A percentile compares a stretch with the other conserved stretches of the same genome.
phyloP scores from a whole-genome alignment of 305 asterid genomes.

The Lippia alba region DNA sequence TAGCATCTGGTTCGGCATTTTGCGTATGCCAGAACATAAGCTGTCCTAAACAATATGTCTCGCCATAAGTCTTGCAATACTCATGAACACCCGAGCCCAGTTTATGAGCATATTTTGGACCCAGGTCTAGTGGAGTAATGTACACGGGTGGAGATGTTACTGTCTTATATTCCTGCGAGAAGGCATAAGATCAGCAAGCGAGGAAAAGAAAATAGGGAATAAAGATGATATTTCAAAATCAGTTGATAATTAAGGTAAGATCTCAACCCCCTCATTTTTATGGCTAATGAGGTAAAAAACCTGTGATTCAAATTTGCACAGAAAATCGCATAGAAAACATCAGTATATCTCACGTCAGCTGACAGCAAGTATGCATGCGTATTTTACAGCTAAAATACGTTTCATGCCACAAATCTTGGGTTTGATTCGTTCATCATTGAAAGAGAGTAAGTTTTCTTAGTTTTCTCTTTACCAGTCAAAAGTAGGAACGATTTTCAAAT shows the following conservation, averaged over 20 bases:
- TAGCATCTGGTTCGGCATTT: conserved; percentile 81
- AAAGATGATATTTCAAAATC: conserved; percentile 7
- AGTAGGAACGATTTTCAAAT: too few relatives aligned
- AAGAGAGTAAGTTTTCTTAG: too few relatives aligned
- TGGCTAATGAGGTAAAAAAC: too few relatives aligned
- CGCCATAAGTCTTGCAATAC: conserved; percentile 88
- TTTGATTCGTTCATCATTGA: too few relatives aligned
- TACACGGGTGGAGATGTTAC: conserved; percentile 91
- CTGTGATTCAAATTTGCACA: too few relatives aligned
- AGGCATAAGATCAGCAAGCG: conserved; percentile 19
- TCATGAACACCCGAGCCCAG: conserved; percentile 86
- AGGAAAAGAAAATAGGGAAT: conserved; percentile 10
- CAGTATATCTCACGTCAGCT: too few relatives aligned
- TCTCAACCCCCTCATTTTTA: too few relatives aligned
- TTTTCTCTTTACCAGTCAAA: too few relatives aligned
- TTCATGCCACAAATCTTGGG: too few relatives aligned
- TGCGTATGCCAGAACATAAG: conserved; percentile 91
- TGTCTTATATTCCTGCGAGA: conserved; percentile 76
- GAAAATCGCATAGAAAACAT: too few relatives aligned
- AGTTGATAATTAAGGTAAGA: background rate
- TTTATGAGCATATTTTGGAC: conserved; percentile 86
- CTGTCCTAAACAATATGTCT: conserved; percentile 93
- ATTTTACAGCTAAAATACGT: too few relatives aligned
- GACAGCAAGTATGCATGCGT: too few relatives aligned
- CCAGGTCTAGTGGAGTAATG: conserved; percentile 94